Evolutionary conservation across 257 asterid species (phyloP).

Genomic region (Cordia subcordata): DNA sequence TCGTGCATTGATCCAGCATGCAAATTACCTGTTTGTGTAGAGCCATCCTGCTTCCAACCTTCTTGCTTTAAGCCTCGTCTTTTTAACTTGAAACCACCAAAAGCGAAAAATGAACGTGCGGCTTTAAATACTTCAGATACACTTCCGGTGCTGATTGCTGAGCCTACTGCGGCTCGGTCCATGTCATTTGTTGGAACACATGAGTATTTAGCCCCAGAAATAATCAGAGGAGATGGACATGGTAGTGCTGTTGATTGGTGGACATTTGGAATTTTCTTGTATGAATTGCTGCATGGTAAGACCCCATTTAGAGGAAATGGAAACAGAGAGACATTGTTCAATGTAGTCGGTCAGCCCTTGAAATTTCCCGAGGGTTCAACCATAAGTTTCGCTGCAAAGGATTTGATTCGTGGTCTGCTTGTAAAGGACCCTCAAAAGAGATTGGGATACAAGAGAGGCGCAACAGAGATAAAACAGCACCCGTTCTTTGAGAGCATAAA

Average conservation of each 20-base stretch:
- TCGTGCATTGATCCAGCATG: constrained; percentile 71
- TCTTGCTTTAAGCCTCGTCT: constrained; percentile 83
- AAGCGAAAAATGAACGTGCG: constrained; percentile 35
- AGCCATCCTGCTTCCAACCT: constrained; percentile 83
- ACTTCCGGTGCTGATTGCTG: constrained; percentile 67
- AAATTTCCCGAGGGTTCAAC: constrained; percentile 62
- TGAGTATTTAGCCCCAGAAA: constrained; percentile 89
- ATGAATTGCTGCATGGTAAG: constrained; percentile 80
- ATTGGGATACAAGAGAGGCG: constrained; percentile 75
- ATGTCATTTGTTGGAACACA: constrained; percentile 97
- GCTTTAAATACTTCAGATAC: constrained; percentile 30
- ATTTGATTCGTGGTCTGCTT: constrained; percentile 77
- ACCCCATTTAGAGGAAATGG: constrained; percentile 84
- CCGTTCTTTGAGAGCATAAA: constrained; percentile 74
- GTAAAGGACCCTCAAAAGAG: constrained; percentile 82
- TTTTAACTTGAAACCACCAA: constrained; percentile 43
- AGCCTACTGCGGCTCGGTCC: constrained; percentile 86
- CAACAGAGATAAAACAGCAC: constrained; percentile 83
- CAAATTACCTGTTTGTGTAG: constrained; percentile 64
- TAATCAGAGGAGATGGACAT: constrained; percentile 93
- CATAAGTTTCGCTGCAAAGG: constrained; percentile 73
- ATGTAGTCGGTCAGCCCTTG: constrained; percentile 76
- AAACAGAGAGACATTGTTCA: constrained; percentile 80
- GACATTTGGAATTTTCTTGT: constrained; percentile 84
- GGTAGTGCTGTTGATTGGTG: constrained; percentile 99